Conservation (phyloP, 1,284 basidiomycete genomes). For the Peniophora sp. region DNA sequence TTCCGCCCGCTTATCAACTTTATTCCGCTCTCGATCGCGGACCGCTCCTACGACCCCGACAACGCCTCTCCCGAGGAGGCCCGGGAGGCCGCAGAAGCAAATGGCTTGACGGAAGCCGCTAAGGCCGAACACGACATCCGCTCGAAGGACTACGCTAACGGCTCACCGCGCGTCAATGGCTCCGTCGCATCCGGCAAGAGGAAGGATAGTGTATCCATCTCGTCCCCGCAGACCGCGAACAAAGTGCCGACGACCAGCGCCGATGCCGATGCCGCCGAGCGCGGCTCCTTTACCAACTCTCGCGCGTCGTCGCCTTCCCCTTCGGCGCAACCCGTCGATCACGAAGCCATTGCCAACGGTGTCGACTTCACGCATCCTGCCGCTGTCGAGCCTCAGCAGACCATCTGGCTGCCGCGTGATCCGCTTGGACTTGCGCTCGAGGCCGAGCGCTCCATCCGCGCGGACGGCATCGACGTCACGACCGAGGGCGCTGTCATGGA, state of each 20-base stretch:
- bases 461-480: conserved; percentile 52
- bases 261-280: neutral
- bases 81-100: conserved; percentile 5
- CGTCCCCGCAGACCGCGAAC: neutral
- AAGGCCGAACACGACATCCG: neutral
- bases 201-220: neutral
- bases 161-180: neutral
- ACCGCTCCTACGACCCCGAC: conserved; percentile 44
- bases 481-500: conserved; percentile 54
- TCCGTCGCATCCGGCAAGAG: neutral
- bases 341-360: conserved; percentile 17
- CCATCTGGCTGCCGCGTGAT: conserved; percentile 79
- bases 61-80: conserved; percentile 4
- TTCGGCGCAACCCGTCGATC: neutral
- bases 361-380: conserved; percentile 76
- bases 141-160: neutral
- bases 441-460: conserved; percentile 52
- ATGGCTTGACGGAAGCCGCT: neutral
- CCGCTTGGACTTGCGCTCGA: conserved; percentile 55
- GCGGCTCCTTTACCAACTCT: conserved; percentile 4
- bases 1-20: conserved; percentile 57
- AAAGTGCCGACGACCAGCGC: neutral
- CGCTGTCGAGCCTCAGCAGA: conserved; percentile 61
- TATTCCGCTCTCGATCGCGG: conserved; percentile 73
- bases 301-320: conserved; percentile 2